A percentile compares a stretch with the other conserved stretches of the same genome.
phyloP scores from a whole-genome alignment of 805 yeast species.

The Yamadazyma endophytica region DNA sequence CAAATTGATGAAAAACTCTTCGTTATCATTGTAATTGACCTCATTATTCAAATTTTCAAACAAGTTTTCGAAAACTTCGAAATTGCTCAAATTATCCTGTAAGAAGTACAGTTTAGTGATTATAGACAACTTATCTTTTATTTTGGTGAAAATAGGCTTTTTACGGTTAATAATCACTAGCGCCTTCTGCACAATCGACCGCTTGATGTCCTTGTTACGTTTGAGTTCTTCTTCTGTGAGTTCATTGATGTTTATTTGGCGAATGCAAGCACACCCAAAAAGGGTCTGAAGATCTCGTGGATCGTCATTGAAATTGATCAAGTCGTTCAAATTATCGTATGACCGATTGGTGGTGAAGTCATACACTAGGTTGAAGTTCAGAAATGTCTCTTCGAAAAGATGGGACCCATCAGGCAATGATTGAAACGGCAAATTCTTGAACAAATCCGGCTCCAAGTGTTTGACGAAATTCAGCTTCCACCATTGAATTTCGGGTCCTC shows the following conservation, averaged over 20 bases:
- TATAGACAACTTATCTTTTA: slow-evolving; percentile 85
- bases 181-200: slow-evolving; percentile 89
- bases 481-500: slow-evolving; percentile 95
- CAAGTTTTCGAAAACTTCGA: slow-evolving; percentile 59
- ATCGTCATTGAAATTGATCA: slow-evolving; percentile 30
- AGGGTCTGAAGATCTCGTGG: slow-evolving; percentile 53
- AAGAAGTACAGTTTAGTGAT: slow-evolving; percentile 82
- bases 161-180: slow-evolving; percentile 75
- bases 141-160: slow-evolving; percentile 83
- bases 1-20: slow-evolving; percentile 57
- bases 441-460: slow-evolving; percentile 39
- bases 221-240: slow-evolving; percentile 46
- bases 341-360: slow-evolving; percentile 49
- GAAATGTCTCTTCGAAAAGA: slow-evolving; percentile 86
- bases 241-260: slow-evolving; percentile 69
- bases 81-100: slow-evolving; percentile 75
- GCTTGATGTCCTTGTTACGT: slow-evolving; percentile 60
- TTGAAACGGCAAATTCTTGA: slow-evolving; percentile 91
- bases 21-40: slow-evolving; percentile 26
- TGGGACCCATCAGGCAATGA: slow-evolving; percentile 97
- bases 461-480: slow-evolving; percentile 55
- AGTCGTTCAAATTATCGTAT: slow-evolving; percentile 40
- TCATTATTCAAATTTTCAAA: slow-evolving; percentile 57
- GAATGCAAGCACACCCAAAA: slow-evolving; percentile 93
- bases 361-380: slow-evolving; percentile 79